Conservation (phyloP, 148 eudicot species). For the Rhododendron molle region DNA sequence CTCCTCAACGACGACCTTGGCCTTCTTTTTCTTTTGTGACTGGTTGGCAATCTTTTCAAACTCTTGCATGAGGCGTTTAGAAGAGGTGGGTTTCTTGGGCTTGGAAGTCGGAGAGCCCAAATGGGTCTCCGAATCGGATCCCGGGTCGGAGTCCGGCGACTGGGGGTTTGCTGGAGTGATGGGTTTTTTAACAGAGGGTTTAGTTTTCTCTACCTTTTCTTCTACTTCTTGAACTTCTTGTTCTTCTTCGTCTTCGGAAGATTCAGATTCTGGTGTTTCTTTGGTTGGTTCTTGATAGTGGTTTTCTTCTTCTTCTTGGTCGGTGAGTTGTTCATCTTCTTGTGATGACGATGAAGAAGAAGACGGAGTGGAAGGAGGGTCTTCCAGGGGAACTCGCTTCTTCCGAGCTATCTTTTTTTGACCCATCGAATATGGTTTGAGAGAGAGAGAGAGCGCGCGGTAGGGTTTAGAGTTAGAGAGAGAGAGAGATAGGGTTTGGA, state of each 20-base stretch:
- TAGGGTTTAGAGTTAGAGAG: neutral
- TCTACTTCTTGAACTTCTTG: no score
- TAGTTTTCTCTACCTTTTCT: no score
- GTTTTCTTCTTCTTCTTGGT: constrained; percentile 11
- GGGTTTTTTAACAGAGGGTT: neutral
- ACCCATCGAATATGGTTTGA: constrained; percentile 19
- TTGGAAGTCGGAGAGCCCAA: neutral
- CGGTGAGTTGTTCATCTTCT: neutral
- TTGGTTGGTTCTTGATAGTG: neutral
- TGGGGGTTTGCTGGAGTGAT: neutral
- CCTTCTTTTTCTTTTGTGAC: no score
- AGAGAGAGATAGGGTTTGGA: neutral
- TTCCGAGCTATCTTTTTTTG: constrained; percentile 30
- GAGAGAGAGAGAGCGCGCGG: neutral
- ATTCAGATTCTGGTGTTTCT: neutral
- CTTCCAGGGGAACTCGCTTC: constrained; percentile 23
- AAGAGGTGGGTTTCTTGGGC: neutral
- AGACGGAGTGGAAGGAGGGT: constrained; percentile 26
- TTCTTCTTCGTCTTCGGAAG: neutral
- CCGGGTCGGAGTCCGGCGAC: neutral
- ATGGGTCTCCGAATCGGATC: neutral
- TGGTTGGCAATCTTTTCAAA: neutral
- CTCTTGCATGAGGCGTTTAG: neutral
- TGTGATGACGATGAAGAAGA: neutral
- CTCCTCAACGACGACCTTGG: neutral